Percentiles rank a stretch among this genome's conserved stretches.
phyloP scores from a whole-genome alignment of 805 yeast species.

The Kodamaea neixiangensis region DNA sequence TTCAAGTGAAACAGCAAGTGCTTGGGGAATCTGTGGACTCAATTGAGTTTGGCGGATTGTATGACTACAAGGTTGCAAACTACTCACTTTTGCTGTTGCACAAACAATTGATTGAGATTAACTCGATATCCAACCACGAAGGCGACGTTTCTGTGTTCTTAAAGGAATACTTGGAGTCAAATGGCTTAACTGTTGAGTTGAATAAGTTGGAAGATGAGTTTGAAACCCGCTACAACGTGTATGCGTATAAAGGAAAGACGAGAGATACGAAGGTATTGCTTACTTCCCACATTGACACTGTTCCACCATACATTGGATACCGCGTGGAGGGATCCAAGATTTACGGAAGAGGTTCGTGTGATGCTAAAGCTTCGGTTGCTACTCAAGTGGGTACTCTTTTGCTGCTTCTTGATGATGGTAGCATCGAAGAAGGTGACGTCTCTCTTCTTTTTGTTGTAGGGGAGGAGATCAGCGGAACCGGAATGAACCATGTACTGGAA shows the following conservation, averaged over 20 bases:
- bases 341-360: constrained; percentile 67
- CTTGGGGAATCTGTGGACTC: background rate
- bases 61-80: constrained; percentile 13
- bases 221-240: constrained; percentile 49
- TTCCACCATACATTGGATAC: constrained; percentile 65
- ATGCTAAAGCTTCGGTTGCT: constrained; percentile 73
- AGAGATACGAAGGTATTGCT: constrained; percentile 52
- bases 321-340: constrained; percentile 48
- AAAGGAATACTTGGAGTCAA: constrained; percentile 34
- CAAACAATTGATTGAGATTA: constrained; percentile 25
- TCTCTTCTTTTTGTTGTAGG: constrained; percentile 66
- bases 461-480: constrained; percentile 67
- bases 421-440: constrained; percentile 54
- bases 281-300: constrained; percentile 72
- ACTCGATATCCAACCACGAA: constrained; percentile 29
- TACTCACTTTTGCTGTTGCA: constrained; percentile 27
- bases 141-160: constrained; percentile 40
- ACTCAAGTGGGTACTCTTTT: constrained; percentile 57
- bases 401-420: constrained; percentile 42
- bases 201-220: constrained; percentile 30
- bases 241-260: constrained; percentile 51
- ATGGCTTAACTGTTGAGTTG: constrained; percentile 56
- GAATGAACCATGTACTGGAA: constrained; percentile 52
- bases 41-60: constrained; percentile 2
- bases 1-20: background rate